Evolutionary conservation across 1,139 yeast species (phyloP).

Genomic region (Scheffersomyces lignicola): DNA sequence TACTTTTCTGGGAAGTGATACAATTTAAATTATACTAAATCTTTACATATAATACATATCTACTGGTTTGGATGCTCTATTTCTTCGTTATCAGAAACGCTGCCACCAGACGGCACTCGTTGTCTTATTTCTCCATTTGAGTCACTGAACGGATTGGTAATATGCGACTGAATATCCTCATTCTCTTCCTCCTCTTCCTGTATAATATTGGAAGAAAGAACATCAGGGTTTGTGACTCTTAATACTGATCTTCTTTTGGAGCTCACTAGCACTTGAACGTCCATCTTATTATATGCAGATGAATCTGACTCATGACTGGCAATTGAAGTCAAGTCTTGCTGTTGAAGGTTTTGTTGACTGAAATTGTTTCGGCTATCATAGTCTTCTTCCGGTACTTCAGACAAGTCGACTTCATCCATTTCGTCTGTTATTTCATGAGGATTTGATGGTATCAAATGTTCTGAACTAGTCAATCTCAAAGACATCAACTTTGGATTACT

Average conservation of each 20-base stretch:
- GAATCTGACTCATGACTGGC: constrained; percentile 15
- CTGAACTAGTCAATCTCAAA: constrained; percentile 11
- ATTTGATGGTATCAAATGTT: constrained; percentile 10
- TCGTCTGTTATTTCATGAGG: constrained; percentile 10
- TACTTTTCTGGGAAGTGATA: too few species aligned
- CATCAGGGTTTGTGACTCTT: constrained; percentile 65
- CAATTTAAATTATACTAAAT: neutral
- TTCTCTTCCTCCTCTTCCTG: constrained; percentile 6
- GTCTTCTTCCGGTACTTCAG: constrained; percentile 4
- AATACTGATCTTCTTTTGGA: constrained; percentile 65
- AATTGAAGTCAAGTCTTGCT: constrained; percentile 8
- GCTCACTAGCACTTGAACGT: constrained; percentile 73
- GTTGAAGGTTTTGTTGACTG: constrained; percentile 5
- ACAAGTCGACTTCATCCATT: neutral
- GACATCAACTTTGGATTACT: constrained; percentile 11
- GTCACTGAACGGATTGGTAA: constrained; percentile 8
- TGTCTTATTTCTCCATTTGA: constrained; percentile 17
- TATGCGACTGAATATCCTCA: constrained; percentile 7
- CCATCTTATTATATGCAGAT: constrained; percentile 46
- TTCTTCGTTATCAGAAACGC: constrained; percentile 1
- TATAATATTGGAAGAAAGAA: constrained; percentile 14
- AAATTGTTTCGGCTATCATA: too few species aligned
- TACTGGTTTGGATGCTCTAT: neutral
- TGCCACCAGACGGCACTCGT: constrained; percentile 31
- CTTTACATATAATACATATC: constrained; percentile 1